phyloP scores from a whole-genome alignment of 2,329 filamentous ascomycete species.

The Botrytis squamosa region DNA sequence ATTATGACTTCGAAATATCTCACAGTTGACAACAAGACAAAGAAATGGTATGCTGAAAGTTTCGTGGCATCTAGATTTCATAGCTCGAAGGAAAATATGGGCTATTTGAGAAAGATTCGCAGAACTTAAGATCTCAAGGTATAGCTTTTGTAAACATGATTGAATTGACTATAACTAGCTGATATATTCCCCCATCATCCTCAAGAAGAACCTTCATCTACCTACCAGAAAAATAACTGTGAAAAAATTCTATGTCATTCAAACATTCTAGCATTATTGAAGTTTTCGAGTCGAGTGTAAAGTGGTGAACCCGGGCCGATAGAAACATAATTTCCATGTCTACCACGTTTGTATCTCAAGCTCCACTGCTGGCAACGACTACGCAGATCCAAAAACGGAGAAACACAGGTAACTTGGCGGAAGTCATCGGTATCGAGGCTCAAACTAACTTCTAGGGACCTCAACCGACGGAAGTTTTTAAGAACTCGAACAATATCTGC shows the following conservation, averaged over 20 bases:
- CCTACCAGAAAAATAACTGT: neutral
- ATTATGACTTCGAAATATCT: neutral
- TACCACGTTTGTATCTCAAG: neutral
- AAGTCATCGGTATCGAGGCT: neutral
- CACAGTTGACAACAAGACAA: neutral
- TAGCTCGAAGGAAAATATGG: neutral
- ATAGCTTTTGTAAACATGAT: neutral
- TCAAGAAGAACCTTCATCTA: neutral
- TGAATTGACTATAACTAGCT: neutral
- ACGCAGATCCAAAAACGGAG: neutral
- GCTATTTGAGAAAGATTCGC: neutral
- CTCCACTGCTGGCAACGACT: neutral
- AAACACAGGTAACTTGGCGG: neutral
- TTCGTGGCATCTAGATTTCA: too few relatives aligned
- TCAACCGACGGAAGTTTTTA: neutral
- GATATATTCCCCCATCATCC: neutral
- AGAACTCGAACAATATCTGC: neutral
- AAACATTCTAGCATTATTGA: neutral
- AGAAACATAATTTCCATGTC: neutral
- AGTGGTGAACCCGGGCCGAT: neutral
- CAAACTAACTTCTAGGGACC: neutral
- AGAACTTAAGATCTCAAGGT: neutral
- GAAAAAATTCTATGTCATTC: neutral
- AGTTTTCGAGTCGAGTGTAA: neutral
- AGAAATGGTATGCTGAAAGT: neutral